Conservation (phyloP, 2,329 filamentous ascomycete genomes). For the Penicillium vulpinum region DNA sequence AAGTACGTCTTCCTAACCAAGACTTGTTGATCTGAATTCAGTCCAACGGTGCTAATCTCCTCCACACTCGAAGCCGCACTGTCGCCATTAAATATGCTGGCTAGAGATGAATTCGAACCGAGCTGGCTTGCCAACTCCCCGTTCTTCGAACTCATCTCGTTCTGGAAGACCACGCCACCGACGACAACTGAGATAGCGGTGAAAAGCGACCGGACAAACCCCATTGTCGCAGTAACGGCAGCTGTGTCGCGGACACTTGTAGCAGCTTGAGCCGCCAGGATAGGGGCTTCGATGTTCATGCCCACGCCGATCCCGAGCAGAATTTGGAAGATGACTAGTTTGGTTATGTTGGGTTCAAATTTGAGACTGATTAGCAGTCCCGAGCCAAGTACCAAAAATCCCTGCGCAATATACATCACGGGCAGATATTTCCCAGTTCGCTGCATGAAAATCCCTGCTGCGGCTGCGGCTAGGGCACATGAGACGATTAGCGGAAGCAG, state of each 20-base stretch:
- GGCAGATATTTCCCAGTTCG: conserved; percentile 62
- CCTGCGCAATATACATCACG: conserved; percentile 56
- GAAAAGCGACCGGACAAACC: conserved; percentile 55
- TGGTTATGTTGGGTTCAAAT: conserved; percentile 45
- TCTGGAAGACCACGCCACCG: conserved; percentile 50
- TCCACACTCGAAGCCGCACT: conserved; percentile 3
- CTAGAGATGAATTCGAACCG: not conserved
- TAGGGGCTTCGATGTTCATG: conserved; percentile 55
- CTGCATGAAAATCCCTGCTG: conserved; percentile 64
- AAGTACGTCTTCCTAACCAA: conserved; percentile 6
- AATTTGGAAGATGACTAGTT: conserved; percentile 47
- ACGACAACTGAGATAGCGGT: conserved; percentile 56
- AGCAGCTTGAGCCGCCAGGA: conserved; percentile 56
- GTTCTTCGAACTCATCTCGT: conserved; percentile 27
- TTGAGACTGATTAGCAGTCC: conserved; percentile 57
- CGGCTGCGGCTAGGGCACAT: conserved; percentile 58
- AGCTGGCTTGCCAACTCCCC: conserved; percentile 11
- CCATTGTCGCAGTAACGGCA: conserved; percentile 57
- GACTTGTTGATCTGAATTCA: not conserved
- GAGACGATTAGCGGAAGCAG: conserved; percentile 64
- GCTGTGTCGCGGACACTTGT: conserved; percentile 40
- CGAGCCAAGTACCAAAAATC: conserved; percentile 58
- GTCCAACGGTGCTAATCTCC: not conserved
- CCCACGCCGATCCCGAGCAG: conserved; percentile 55
- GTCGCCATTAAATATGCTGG: conserved; percentile 1